Evolutionary conservation across 1,284 basidiomycete species (phyloP), one percentile per base, ranked within the genome.

Genomic region (Trichosporon sp.): DNA sequence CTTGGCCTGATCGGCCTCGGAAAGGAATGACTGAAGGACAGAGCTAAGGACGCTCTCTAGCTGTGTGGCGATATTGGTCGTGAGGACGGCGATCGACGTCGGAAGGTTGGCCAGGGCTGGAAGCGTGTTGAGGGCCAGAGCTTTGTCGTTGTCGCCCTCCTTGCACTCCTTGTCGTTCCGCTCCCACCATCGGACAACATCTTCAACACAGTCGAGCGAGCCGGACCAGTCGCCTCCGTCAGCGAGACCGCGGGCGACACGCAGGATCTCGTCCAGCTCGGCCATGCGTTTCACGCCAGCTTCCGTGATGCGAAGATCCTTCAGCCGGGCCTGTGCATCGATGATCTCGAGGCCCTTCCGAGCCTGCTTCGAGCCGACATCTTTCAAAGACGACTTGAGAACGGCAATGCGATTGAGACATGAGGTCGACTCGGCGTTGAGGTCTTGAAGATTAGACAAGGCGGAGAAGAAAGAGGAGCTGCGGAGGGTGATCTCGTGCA

Each of bases 381-480:
- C 86, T 36, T 84, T 83, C 8, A 98, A 83, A 65, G 91, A 85
- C 0, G 79, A 76, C 33, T 90, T 89, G 10, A 99, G 84, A 29
- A 86, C 82, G 4, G 85, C 82, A 66, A 98, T 92, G 61, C 90
- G 87, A 25, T 83, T 80, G 4, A 98, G 83, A 72, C 94, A 95
- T 31, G 88, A 86, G 34, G 88, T 85, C 0, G 92, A 94, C 76
- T 97, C 92, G 5, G 89, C 87, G 73, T 93, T 91, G 5, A 99
- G 85, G 68, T 93, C 89, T 74, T 97, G 91, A 11, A 99, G 84
- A 76, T 98, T 98, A 9, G 92, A 87, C 23, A 99, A 86, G 1
- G 95, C 96, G 1, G 94, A 90, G 75, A 99, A 99, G 85, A 99
- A 99, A 2, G 92, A 93, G 0, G 91, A 87, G 0, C 92, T 92